A percentile compares a stretch with the other conserved stretches of the same genome.
phyloP scores from a whole-genome alignment of 805 yeast genomes.

The Hyphopichia homilentoma region DNA sequence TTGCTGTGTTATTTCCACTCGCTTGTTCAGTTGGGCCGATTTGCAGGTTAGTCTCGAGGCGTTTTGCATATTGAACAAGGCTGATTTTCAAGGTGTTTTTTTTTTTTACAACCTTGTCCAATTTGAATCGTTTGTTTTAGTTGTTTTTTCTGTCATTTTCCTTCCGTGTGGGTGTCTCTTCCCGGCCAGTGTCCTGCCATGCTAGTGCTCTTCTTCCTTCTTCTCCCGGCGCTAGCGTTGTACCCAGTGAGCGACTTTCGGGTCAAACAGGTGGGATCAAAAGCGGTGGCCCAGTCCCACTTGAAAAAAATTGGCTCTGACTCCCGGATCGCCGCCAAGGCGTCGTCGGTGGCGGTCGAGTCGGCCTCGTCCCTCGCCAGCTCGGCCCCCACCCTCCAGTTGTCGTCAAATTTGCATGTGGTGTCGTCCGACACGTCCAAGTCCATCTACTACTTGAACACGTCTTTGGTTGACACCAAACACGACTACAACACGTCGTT shows the following conservation, averaged over 20 bases:
- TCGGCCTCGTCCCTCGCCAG: slow-evolving; percentile 8
- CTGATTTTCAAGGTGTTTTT: too few relatives aligned
- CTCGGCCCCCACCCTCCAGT: slow-evolving; percentile 13
- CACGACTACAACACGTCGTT: slow-evolving; percentile 30
- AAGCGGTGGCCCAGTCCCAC: too few relatives aligned
- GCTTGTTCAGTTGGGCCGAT: too few relatives aligned
- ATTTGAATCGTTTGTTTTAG: too few relatives aligned
- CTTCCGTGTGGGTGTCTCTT: too few relatives aligned
- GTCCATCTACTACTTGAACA: slow-evolving; percentile 16
- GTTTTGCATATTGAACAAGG: too few relatives aligned
- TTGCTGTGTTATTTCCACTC: too few relatives aligned
- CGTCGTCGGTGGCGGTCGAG: slow-evolving; percentile 4
- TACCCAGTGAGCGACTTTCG: slow-evolving; percentile 1
- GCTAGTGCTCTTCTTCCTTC: background rate
- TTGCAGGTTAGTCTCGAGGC: too few relatives aligned
- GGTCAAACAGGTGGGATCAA: slow-evolving; percentile 1
- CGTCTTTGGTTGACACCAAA: slow-evolving; percentile 16
- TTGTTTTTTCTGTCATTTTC: too few relatives aligned
- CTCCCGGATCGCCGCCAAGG: background rate
- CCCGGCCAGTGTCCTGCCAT: too few relatives aligned
- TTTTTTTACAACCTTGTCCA: too few relatives aligned
- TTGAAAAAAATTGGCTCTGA: background rate
- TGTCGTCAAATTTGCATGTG: slow-evolving; percentile 12
- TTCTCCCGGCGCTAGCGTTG: background rate
- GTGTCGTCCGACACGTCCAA: slow-evolving; percentile 16